Base-by-base conservation (phyloP, 2,329 filamentous ascomycete genomes). In the Teratosphaeriaceae sp. region DNA sequence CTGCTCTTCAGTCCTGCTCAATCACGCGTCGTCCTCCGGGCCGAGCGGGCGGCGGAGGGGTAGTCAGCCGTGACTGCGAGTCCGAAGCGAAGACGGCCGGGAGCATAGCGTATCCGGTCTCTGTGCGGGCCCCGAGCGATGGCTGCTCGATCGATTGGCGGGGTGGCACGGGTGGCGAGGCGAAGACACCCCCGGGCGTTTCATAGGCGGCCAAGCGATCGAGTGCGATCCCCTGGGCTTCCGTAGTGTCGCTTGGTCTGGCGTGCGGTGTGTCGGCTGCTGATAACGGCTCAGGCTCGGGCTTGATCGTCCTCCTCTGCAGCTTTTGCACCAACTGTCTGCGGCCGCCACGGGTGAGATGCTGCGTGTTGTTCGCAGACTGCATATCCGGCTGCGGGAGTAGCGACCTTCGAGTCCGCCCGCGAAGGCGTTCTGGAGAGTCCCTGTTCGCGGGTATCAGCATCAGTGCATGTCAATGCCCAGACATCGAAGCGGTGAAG, bases 101-200 rank as follows among this genome's bases (percentile, higher is more conserved):
- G 13, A 36, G 37, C n/a, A 44, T 27, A 29, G 37, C 29, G 18
- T 36, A 13, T 29, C 36, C 27, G 5, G 30, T 23, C 2, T 23
- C 18, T 12, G 13, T 35, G n/a, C 15, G n/a, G n/a, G n/a, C n/a
- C n/a, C n/a, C n/a, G n/a, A n/a, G n/a, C n/a, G n/a, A n/a, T n/a
- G n/a, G n/a, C n/a, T n/a, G 12, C 15, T 22, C 30, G 16, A 33
- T 23, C 22, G 27, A 31, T 12, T 9, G 29, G 22, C 21, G 38
- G 9, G 38, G 33, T 23, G 36, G 24, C n/a, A n/a, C n/a, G n/a
- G 38, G 15, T n/a, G 38, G 42, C 12, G 42, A 44, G 23, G 29
- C 19, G n/a, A 36, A 19, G 24, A 36, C 15, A 15, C 38, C 27
- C 5, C 20, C 15, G 15, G 31, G 18, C n/a, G 31, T 15, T 16